Base-by-base conservation (phyloP, 495 filamentous ascomycete genomes). In the Penicillium waksmanii region DNA sequence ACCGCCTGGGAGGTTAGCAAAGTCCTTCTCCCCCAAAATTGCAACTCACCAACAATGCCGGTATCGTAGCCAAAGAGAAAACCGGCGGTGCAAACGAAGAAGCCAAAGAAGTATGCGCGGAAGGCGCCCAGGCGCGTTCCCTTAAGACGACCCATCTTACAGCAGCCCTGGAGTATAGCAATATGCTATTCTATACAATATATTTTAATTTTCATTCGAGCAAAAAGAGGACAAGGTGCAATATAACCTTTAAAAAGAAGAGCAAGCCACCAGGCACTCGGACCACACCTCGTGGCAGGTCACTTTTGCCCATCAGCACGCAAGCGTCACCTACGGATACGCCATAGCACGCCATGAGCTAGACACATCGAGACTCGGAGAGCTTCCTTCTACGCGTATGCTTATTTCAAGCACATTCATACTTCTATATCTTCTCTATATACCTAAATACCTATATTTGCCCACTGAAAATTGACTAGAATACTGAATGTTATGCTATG, bases 41-140 rank as follows among this genome's bases (percentile, higher is more conserved):
- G 4, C n/a, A n/a, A n/a, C 67, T 44, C 53, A 66, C 67, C 67
- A 15, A 70, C 67, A 46, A 70, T 67, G 34, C 67, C 67, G 3
- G 67, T 70, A 31, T 70, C 67, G 58, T 70, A 70, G n/a, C 67
- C 67, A 56, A 70, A 70, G 15, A 70, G 48, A 44, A 70, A 70
- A 12, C 67, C 67, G 1, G 65, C 67, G 0, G 65, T 67, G 49
- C 67, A 70, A 12, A 70, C 53, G 21, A 70, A 70, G 50, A 62
- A 70, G 18, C 67, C 67, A 13, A 70, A 66, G 55, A 70, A 70
- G 25, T 70, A 70, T 15, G 67, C 67, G 6, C 67, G 65, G 31
- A 70, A 66, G 34, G 62, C 67, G 9, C 67, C 67, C 3, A 70
- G 62, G 38, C 47, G 58, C 3, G 65, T 70, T 54, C 67, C 67